A percentile compares a stretch with the other conserved stretches of the same genome.
These are phyloP conservation scores for Cucumis melo DNA, from an alignment of 306 rosid genomes.

Conservation along the genomic window DNA sequence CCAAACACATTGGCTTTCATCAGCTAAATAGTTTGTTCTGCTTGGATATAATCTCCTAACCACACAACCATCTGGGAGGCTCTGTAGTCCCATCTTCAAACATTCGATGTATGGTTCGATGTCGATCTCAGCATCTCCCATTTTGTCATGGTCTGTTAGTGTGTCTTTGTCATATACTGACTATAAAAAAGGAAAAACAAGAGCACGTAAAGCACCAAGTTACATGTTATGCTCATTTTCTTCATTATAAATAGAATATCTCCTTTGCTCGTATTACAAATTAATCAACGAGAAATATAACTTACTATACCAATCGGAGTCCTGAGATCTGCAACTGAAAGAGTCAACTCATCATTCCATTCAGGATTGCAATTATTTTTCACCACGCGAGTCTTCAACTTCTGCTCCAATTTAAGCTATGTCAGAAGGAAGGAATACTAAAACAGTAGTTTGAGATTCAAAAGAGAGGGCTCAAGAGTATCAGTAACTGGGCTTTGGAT, in stretches of 20 bases:
- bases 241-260: neutral
- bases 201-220: neutral
- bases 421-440: neutral
- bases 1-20: constrained; percentile 62
- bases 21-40: constrained; percentile 37
- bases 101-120: constrained; percentile 44
- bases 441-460: neutral
- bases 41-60: constrained; percentile 46
- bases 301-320: constrained; percentile 47
- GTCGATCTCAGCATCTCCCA: constrained; percentile 82
- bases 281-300: neutral
- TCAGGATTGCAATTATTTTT: constrained; percentile 53
- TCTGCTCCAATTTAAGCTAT: constrained; percentile 20
- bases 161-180: constrained; percentile 66
- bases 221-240: neutral
- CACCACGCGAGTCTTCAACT: constrained; percentile 49
- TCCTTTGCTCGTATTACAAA: neutral
- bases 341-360: constrained; percentile 80
- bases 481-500: neutral
- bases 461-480: neutral
- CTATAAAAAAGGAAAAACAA: constrained; percentile 16
- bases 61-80: constrained; percentile 45
- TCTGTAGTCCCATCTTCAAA: constrained; percentile 22
- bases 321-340: constrained; percentile 25
- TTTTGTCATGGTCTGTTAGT: constrained; percentile 48